These are phyloP conservation scores for Cyberlindnera xylosilytica DNA, from an alignment of 805 yeast species.

Conservation along the genomic window DNA sequence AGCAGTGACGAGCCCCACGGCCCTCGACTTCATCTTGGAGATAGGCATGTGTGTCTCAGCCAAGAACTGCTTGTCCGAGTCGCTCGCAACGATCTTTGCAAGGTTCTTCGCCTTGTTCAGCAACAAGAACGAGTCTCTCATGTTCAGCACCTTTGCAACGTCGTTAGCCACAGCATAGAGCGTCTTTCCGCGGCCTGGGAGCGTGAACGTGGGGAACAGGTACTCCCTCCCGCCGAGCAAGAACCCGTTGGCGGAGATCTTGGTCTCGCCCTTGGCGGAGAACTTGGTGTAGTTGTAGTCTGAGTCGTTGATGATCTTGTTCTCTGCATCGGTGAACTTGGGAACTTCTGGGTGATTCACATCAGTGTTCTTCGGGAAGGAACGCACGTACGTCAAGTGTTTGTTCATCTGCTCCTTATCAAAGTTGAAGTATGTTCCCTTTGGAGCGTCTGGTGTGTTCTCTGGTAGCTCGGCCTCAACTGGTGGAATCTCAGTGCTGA, in stretches of 20 bases:
- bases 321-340: conserved; percentile 14
- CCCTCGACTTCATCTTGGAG: conserved; percentile 21
- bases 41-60: conserved; percentile 27
- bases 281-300: conserved; percentile 30
- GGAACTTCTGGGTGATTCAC: conserved; percentile 13
- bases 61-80: conserved; percentile 36
- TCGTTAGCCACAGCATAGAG: conserved; percentile 39
- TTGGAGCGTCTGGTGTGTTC: conserved; percentile 24
- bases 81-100: conserved; percentile 34
- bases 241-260: conserved; percentile 38
- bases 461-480: conserved; percentile 20
- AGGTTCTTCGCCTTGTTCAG: conserved; percentile 39
- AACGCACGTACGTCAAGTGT: conserved; percentile 14
- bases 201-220: conserved; percentile 37
- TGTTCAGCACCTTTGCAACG: conserved; percentile 38
- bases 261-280: conserved; percentile 45
- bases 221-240: conserved; percentile 38
- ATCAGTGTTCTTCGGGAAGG: conserved; percentile 15
- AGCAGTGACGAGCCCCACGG: conserved; percentile 32
- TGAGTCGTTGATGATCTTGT: conserved; percentile 27
- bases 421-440: conserved; percentile 22
- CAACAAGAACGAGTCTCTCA: conserved; percentile 52
- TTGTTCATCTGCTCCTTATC: conserved; percentile 7
- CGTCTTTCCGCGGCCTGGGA: conserved; percentile 36
- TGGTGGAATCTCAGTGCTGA: not conserved